Evolutionary conservation across 768 basidiomycete genomes (phyloP).

Genomic region (Psilocybe azurescens): DNA sequence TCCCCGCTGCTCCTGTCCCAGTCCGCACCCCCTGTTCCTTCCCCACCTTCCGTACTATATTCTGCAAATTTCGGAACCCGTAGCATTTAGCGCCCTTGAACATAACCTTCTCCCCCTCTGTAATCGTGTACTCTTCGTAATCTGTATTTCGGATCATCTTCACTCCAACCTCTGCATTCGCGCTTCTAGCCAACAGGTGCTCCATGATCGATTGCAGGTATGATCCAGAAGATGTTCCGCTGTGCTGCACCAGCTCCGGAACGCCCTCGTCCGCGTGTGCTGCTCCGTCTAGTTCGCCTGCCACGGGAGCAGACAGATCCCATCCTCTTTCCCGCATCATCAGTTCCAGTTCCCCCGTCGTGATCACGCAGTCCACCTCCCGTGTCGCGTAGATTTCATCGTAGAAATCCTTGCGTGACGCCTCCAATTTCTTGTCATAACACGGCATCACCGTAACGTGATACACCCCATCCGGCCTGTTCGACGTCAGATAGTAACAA

Average conservation of each 20-base stretch:
- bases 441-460: conserved; percentile 99
- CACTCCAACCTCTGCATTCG: conserved; percentile 53
- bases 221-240: conserved; percentile 90
- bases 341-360: conserved; percentile 91
- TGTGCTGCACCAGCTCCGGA: conserved; percentile 79
- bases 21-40: conserved; percentile 79
- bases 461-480: conserved; percentile 86
- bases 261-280: conserved; percentile 32
- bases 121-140: conserved; percentile 76
- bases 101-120: conserved; percentile 58
- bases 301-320: conserved; percentile 67
- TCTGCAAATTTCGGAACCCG: conserved; percentile 97
- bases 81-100: conserved; percentile 97
- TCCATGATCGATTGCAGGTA: conserved; percentile 84
- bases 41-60: conserved; percentile 93
- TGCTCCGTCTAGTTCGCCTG: conserved; percentile 50
- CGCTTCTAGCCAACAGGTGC: conserved; percentile 46
- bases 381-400: conserved; percentile 80
- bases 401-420: conserved; percentile 93
- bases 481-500: conserved; percentile 9
- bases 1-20: conserved; percentile 47
- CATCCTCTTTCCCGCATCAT: conserved; percentile 85
- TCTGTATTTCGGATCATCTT: conserved; percentile 74
- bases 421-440: conserved; percentile 99
- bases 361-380: conserved; percentile 97